Evolutionary conservation across 352 stramenopile genomes (phyloP), one percentile per base, ranked within the genome.

Genomic region (Phytophthora citrophthora): DNA sequence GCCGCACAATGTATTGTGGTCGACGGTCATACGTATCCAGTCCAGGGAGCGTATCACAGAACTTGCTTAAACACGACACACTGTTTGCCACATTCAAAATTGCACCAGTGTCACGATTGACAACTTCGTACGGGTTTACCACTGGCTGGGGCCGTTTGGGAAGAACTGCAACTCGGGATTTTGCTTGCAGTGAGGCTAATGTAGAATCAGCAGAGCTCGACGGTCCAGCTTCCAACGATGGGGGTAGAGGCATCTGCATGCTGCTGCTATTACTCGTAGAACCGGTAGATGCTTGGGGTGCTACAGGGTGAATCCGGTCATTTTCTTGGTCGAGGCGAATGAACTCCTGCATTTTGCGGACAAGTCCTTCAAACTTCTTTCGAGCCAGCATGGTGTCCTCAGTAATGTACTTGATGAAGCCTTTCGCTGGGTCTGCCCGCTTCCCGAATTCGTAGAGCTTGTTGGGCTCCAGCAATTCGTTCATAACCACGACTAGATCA

Each of bases 11-110:
- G 47, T 96, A 96, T 54, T 93, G 78, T 11, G 86, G 74, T 2
- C 82, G 86, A 26, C 81, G 81, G 49, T 96, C 88, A 54, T 92
- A 94, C 26, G 87, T 96, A 46, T 93, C 83, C 27, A 94, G 68
- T 0, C 86, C 86, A 38, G 88, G 88, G 9, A 96, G 65, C 0
- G 88, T 92, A 48, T 94, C 79, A 67, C 86, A 96, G 29, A 96
- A 93, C 15, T 80, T 78, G 59, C 81, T 94, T 20, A 96, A 70
- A 46, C 79, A 82, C 11, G 45, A 52, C 6, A 92, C 76, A 23
- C 84, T 91, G 41, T 91, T 96, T 0, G 50, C 31, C 34, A 89
- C 61, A 41, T 88, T 86, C 24, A 96, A 54, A 23, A 88, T 74
- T 0, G 83, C 85, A 1, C 81, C 79, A 5, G 82, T 93, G 46